Percentiles rank a stretch among this genome's conserved stretches.
Conservation (phyloP, 192 early-diverging fungal species). For the Mortierella claussenii region DNA sequence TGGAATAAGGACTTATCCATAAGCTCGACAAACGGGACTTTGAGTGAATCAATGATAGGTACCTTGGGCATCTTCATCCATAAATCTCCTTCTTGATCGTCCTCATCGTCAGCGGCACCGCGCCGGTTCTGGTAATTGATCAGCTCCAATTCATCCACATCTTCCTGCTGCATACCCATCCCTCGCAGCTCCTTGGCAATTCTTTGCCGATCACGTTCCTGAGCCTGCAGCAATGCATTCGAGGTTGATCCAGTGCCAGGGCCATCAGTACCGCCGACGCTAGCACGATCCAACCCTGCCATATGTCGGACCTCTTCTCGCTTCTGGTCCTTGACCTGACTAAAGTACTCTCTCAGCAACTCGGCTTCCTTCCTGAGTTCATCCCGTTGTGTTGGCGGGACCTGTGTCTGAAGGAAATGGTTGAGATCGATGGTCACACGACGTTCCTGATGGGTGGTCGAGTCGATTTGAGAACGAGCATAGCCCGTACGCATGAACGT, state of each 20-base stretch:
- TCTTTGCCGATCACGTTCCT: slow-evolving; percentile 11
- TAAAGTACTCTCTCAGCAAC: slow-evolving; percentile 18
- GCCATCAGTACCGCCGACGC: background rate
- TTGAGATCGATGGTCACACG: slow-evolving; percentile 28
- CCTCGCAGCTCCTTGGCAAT: slow-evolving; percentile 31
- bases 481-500: slow-evolving; percentile 54
- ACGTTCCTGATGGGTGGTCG: slow-evolving; percentile 26
- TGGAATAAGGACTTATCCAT: slow-evolving; percentile 33
- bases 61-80: slow-evolving; percentile 26
- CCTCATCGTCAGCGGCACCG: slow-evolving; percentile 6
- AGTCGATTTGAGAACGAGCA: slow-evolving; percentile 36
- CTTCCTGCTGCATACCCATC: slow-evolving; percentile 43
- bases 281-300: slow-evolving; percentile 32
- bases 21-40: slow-evolving; percentile 19
- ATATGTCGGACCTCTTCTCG: slow-evolving; percentile 41
- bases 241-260: background rate
- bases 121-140: slow-evolving; percentile 29
- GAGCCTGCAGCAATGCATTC: background rate
- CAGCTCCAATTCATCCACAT: slow-evolving; percentile 60
- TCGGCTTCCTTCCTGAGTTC: slow-evolving; percentile 42
- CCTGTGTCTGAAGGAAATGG: slow-evolving; percentile 40
- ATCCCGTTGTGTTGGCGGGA: slow-evolving; percentile 31
- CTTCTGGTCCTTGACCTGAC: slow-evolving; percentile 40
- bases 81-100: slow-evolving; percentile 11
- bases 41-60: slow-evolving; percentile 33